Conservation (phyloP, 1,139 yeast genomes). For the Scheffersomyces illinoinensis region DNA sequence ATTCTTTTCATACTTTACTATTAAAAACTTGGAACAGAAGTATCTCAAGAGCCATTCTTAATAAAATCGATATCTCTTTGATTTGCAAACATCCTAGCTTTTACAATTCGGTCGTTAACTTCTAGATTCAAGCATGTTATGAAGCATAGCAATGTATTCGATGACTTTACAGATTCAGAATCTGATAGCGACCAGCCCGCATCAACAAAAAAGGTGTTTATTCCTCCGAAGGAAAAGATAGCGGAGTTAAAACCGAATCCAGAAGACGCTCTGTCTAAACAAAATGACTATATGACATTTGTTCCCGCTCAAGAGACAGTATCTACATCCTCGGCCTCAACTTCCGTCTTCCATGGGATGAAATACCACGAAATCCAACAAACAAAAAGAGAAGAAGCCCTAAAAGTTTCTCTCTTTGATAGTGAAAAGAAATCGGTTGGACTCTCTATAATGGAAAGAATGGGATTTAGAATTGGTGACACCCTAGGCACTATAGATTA, state of each 20-base stretch:
- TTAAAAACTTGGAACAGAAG: too few relatives aligned
- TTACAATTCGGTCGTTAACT: neutral
- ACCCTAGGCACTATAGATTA: slow-evolving; percentile 30
- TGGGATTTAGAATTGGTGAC: slow-evolving; percentile 55
- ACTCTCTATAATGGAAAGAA: slow-evolving; percentile 51
- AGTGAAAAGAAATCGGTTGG: slow-evolving; percentile 36
- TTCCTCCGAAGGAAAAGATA: neutral
- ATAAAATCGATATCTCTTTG: neutral
- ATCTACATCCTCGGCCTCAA: neutral
- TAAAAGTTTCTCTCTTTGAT: slow-evolving; percentile 9
- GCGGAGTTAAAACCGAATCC: neutral
- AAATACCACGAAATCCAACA: neutral
- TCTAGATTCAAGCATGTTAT: neutral
- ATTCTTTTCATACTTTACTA: neutral
- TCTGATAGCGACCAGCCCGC: slow-evolving; percentile 2
- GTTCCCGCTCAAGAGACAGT: neutral
- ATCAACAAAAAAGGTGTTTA: neutral
- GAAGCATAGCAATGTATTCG: slow-evolving; percentile 13
- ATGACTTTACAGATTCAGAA: slow-evolving; percentile 15
- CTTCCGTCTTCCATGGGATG: neutral
- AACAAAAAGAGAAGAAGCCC: slow-evolving; percentile 2
- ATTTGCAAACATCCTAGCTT: neutral
- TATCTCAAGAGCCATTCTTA: too few relatives aligned
- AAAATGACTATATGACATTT: neutral
- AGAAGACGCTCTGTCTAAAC: neutral